Percentiles rank a stretch among this genome's conserved stretches.
phyloP scores from a whole-genome alignment of 176 grass and related monocot genomes.

The Phoenix dactylifera region DNA sequence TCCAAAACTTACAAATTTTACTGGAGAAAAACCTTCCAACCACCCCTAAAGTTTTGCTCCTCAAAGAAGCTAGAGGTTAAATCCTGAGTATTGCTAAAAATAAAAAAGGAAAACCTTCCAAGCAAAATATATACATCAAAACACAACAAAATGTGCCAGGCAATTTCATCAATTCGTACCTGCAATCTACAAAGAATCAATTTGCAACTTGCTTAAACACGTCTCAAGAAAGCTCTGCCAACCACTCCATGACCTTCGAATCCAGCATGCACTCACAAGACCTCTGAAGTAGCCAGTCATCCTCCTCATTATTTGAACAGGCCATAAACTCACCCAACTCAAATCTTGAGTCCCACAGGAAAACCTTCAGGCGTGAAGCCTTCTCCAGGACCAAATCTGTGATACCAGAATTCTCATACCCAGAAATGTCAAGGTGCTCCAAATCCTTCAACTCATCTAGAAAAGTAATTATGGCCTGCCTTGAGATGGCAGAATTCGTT shows the following conservation, averaged over 20 bases:
- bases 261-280: constrained; percentile 44
- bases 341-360: constrained; percentile 51
- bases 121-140: no score
- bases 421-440: constrained; percentile 60
- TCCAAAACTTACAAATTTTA: no score
- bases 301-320: constrained; percentile 39
- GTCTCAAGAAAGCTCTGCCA: constrained; percentile 25
- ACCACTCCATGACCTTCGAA: constrained; percentile 46
- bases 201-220: no score
- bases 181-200: no score
- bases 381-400: constrained; percentile 35
- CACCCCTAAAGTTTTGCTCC: no score
- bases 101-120: no score
- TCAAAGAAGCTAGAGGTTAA: no score
- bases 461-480: constrained; percentile 35
- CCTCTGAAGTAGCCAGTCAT: constrained; percentile 21
- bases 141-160: no score
- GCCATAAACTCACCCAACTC: constrained; percentile 55
- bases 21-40: no score
- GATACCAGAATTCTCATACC: constrained; percentile 44
- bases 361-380: constrained; percentile 42
- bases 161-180: no score
- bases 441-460: constrained; percentile 49
- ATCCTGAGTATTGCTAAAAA: no score
- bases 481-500: constrained; percentile 30